A percentile compares a stretch with the other conserved stretches of the same genome.
phyloP scores from a whole-genome alignment of 2,329 filamentous ascomycete species.

The Microdochium trichocladiopsis region DNA sequence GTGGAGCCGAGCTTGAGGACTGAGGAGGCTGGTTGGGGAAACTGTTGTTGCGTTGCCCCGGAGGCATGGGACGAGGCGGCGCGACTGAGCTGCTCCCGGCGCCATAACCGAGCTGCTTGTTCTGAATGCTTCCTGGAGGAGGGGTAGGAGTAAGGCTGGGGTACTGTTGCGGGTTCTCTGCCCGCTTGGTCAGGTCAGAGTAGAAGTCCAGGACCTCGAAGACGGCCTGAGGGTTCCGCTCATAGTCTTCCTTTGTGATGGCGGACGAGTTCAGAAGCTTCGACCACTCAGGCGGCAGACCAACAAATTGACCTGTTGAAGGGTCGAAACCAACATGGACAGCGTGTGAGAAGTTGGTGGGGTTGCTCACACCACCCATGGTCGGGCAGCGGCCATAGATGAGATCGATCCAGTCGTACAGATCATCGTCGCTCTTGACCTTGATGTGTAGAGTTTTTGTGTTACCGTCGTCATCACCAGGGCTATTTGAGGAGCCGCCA shows the following conservation, averaged over 20 bases:
- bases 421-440: conserved; percentile 91
- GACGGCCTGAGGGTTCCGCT: conserved; percentile 85
- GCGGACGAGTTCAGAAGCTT: conserved; percentile 92
- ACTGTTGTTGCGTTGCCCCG: conserved; percentile 30
- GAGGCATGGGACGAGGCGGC: conserved; percentile 61
- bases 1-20: conserved; percentile 27
- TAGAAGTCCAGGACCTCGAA: conserved; percentile 82
- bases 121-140: conserved; percentile 45
- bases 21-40: conserved; percentile 29
- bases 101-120: conserved; percentile 56
- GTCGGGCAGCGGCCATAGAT: conserved; percentile 95
- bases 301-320: conserved; percentile 89
- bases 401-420: conserved; percentile 98
- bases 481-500: conserved; percentile 61
- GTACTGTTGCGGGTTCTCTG: conserved; percentile 64
- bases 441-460: conserved; percentile 84
- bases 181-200: conserved; percentile 72
- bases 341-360: conserved; percentile 94
- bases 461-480: conserved; percentile 72
- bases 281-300: conserved; percentile 93
- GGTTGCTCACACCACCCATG: conserved; percentile 97
- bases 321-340: conserved; percentile 98
- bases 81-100: conserved; percentile 51
- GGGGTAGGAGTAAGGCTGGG: conserved; percentile 63
- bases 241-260: conserved; percentile 97